These are phyloP conservation scores for Ganoderma lingzhi DNA, from an alignment of 1,284 basidiomycete genomes.

Conservation along the genomic window DNA sequence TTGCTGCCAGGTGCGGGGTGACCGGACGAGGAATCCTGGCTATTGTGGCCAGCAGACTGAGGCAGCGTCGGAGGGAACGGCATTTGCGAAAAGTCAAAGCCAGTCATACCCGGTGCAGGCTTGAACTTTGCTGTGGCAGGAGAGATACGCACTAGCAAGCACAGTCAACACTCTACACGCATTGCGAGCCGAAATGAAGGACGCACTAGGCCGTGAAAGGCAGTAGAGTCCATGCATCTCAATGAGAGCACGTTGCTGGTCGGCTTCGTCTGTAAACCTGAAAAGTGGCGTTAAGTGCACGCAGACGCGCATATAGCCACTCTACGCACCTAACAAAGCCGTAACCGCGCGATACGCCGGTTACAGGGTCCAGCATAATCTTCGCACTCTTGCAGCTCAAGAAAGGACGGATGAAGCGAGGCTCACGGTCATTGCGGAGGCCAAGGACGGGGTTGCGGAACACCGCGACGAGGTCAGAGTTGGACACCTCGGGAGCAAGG, in stretches of 20 bases:
- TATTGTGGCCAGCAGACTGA: constrained; percentile 18
- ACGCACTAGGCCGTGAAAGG: constrained; percentile 83
- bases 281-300: constrained; percentile 17
- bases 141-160: constrained; percentile 79
- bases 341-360: constrained; percentile 89
- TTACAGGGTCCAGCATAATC: constrained; percentile 91
- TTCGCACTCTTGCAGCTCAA: constrained; percentile 92
- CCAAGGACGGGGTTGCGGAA: constrained; percentile 87
- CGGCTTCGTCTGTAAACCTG: constrained; percentile 86
- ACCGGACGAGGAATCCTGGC: constrained; percentile 41
- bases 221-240: constrained; percentile 93
- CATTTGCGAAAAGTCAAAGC: constrained; percentile 57
- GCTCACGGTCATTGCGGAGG: constrained; percentile 80
- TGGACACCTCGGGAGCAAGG: constrained; percentile 88
- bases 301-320: constrained; percentile 19
- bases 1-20: constrained; percentile 57
- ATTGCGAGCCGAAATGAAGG: constrained; percentile 15
- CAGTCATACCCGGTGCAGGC: constrained; percentile 53
- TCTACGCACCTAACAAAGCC: constrained; percentile 81
- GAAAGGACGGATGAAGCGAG: constrained; percentile 87
- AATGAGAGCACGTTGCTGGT: constrained; percentile 87
- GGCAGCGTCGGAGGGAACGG: constrained; percentile 50
- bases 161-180: constrained; percentile 16
- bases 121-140: constrained; percentile 91
- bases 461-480: constrained; percentile 89